These are phyloP conservation scores for Apiotrichum akiyoshidainum DNA, from an alignment of 1,284 basidiomycete genomes.

Conservation along the genomic window DNA sequence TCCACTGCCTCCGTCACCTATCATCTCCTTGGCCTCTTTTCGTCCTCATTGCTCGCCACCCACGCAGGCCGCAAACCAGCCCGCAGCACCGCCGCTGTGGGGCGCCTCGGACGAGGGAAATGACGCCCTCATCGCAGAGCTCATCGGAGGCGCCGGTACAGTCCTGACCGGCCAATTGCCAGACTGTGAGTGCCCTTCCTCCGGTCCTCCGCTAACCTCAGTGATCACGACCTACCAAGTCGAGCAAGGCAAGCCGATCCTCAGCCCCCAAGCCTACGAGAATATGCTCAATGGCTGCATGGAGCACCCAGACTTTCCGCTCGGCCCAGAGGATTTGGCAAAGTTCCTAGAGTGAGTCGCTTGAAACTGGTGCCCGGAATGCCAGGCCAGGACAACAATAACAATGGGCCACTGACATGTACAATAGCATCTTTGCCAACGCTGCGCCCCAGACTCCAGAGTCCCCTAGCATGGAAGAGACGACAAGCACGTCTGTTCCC, in stretches of 20 bases:
- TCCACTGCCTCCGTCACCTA: too few species aligned
- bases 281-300: slow-evolving; percentile 23
- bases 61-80: background rate
- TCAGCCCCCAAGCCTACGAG: slow-evolving; percentile 30
- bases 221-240: background rate
- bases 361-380: too few species aligned
- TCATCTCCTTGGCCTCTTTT: background rate
- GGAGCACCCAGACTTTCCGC: slow-evolving; percentile 25
- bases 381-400: too few species aligned
- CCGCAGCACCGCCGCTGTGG: background rate
- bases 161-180: background rate
- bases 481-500: too few species aligned
- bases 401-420: too few species aligned
- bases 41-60: background rate
- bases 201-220: background rate
- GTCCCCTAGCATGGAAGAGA: background rate
- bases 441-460: too few species aligned
- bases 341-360: slow-evolving; percentile 8
- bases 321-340: slow-evolving; percentile 6
- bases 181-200: background rate
- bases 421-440: too few species aligned
- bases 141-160: background rate
- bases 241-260: background rate
- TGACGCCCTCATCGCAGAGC: background rate
- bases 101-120: background rate